These are phyloP conservation scores for Aquanectria penicillioides DNA, from an alignment of 2,329 filamentous ascomycete species.

Conservation along the genomic window DNA sequence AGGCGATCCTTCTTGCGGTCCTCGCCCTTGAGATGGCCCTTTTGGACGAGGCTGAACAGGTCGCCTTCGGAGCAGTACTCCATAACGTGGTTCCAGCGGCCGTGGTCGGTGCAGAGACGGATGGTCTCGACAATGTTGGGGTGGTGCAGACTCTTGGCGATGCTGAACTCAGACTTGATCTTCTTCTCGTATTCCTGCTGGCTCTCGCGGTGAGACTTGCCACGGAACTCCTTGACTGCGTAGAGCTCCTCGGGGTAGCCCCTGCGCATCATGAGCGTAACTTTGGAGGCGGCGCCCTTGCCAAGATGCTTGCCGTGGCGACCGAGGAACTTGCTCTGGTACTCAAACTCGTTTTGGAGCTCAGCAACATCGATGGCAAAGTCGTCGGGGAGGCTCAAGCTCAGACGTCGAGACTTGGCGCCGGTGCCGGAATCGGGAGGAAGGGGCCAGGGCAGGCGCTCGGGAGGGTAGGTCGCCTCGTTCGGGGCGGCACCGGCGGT, in stretches of 20 bases:
- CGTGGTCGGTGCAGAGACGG: constrained; percentile 77
- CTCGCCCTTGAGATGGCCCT: constrained; percentile 72
- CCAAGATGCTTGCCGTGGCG: constrained; percentile 80
- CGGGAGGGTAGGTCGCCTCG: constrained; percentile 46
- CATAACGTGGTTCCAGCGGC: constrained; percentile 92
- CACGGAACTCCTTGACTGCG: constrained; percentile 89
- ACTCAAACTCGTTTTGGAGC: constrained; percentile 75
- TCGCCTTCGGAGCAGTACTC: constrained; percentile 89
- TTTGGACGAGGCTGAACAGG: constrained; percentile 78
- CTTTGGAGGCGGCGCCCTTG: constrained; percentile 84
- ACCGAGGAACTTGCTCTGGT: constrained; percentile 75
- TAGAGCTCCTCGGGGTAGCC: constrained; percentile 73
- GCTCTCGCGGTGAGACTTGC: constrained; percentile 75
- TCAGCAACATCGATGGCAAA: constrained; percentile 77
- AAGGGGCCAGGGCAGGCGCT: constrained; percentile 66
- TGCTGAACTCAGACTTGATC: constrained; percentile 90
- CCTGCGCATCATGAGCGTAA: constrained; percentile 81
- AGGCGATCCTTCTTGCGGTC: constrained; percentile 75
- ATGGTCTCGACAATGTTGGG: constrained; percentile 88
- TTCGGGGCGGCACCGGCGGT: constrained; percentile 31
- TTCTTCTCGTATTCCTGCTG: constrained; percentile 84
- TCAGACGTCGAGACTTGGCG: constrained; percentile 81
- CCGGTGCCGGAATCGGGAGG: constrained; percentile 77
- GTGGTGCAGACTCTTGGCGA: constrained; percentile 85
- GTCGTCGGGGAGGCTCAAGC: constrained; percentile 77